These are phyloP conservation scores for Saccharum hybrid DNA, from an alignment of 202 grass and related monocot species.

Conservation along the genomic window DNA sequence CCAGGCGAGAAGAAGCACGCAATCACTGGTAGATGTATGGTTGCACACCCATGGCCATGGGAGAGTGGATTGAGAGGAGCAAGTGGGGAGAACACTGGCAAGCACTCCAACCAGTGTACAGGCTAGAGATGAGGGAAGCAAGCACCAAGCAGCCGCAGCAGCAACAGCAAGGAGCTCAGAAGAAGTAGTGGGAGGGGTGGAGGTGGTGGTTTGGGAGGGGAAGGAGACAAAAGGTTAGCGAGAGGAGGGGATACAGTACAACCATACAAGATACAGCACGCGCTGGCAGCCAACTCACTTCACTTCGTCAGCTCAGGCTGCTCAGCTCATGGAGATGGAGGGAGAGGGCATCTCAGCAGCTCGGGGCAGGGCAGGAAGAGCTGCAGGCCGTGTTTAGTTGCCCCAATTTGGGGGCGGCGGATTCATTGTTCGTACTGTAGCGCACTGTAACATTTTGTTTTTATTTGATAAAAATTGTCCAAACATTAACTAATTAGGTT, in stretches of 20 bases:
- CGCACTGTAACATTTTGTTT: too few species aligned
- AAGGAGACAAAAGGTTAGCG: slow-evolving; percentile 36
- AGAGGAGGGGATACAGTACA: slow-evolving; percentile 34
- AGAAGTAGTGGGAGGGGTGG: neutral
- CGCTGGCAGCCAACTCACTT: slow-evolving; percentile 51
- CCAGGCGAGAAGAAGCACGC: neutral
- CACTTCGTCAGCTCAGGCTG: neutral
- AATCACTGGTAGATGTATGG: slow-evolving; percentile 18
- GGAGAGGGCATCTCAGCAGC: neutral
- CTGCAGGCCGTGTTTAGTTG: too few species aligned
- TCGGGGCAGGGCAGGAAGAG: neutral
- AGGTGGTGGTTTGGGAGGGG: neutral
- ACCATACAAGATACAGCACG: slow-evolving; percentile 38
- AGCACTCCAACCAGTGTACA: slow-evolving; percentile 29
- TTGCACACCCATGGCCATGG: slow-evolving; percentile 8
- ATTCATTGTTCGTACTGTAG: too few species aligned
- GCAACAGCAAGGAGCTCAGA: slow-evolving; percentile 24
- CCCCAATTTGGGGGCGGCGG: too few species aligned
- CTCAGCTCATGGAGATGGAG: neutral
- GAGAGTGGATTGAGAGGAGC: slow-evolving; percentile 30
- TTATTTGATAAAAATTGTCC: too few species aligned
- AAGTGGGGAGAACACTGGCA: slow-evolving; percentile 15
- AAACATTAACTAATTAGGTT: too few species aligned
- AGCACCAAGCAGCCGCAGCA: slow-evolving; percentile 22
- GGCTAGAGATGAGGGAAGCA: slow-evolving; percentile 11